Evolutionary conservation across 2,329 filamentous ascomycete species (phyloP), one percentile per base, ranked within the genome.

Genomic region (Colletotrichum incanum): DNA sequence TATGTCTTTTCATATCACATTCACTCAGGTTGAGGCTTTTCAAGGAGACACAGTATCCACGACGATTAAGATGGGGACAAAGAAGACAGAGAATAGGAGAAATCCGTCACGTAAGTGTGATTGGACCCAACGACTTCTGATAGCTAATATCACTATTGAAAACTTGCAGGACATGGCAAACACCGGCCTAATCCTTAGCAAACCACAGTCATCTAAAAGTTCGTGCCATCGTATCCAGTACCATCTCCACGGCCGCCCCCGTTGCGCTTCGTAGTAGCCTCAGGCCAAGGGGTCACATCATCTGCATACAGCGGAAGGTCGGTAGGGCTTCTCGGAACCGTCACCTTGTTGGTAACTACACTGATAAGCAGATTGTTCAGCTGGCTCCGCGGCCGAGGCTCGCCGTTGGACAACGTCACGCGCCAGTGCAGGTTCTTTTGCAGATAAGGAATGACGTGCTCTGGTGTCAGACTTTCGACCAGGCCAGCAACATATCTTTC

Each of bases 391-490:
- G 55, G 49, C 67, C 52, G 61, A 1, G 58, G 47, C 26, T 75
- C 76, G 16, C 78, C 77, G 60, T 67, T 67, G 56, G 75, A 74
- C 65, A 79, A 45, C 9, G 73, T 71, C 23, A 77, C 76, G 47
- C 74, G 72, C 78, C 78, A 79, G 61, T 73, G 62, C 20, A 80
- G 64, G 23, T 76, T 65, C 60, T 67, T 70, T 68, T 67, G 72
- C 60, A 80, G 67, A 50, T 79, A 73, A 43, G 78, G 78, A 34
- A 78, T 68, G 52, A 80, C 79, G 1, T 77, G 70, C 39, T 73
- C 74, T 1, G 76, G 71, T 34, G 72, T 37, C 1, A 80, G 72
- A 41, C 74, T 74, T 37, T 63, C 69, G 54, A 78, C 55, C 56
- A 75, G 55, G 1, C 75, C 76, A 1, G 63, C 77, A 4, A 75